Evolutionary conservation across 2,329 filamentous ascomycete species (phyloP).

Genomic region (Aspergillus unguis): DNA sequence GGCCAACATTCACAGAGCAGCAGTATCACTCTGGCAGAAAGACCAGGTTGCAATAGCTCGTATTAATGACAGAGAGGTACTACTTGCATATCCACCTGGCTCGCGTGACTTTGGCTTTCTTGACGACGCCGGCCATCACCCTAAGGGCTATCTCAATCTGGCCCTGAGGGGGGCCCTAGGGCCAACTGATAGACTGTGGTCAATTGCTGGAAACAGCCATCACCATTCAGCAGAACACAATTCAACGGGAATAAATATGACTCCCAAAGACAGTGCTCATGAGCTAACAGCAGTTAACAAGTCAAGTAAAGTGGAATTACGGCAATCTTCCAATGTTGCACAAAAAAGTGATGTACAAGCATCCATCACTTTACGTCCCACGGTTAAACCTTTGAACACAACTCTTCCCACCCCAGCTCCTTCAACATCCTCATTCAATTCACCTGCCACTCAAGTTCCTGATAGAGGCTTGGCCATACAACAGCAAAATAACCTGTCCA

Average conservation of each 20-base stretch:
- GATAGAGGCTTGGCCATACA: not conserved
- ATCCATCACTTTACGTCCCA: not conserved
- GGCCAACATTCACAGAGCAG: conserved; percentile 23
- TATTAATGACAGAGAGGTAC: conserved; percentile 17
- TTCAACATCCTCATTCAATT: not conserved
- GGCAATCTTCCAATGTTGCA: not conserved
- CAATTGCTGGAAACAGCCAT: not conserved
- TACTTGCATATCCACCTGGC: conserved; percentile 30
- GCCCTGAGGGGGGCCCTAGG: conserved; percentile 18
- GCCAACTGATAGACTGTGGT: not conserved
- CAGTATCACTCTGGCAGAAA: conserved; percentile 24
- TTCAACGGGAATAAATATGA: not conserved
- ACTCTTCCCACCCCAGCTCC: not conserved
- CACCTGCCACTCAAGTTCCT: not conserved
- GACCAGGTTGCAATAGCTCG: conserved; percentile 31
- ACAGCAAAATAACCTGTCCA: not conserved
- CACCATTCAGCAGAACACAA: not conserved
- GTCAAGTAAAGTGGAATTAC: not conserved
- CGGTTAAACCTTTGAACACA: not conserved
- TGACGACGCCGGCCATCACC: conserved; percentile 2
- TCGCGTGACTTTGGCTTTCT: conserved; percentile 28
- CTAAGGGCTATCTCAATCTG: conserved; percentile 20
- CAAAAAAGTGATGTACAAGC: not conserved
- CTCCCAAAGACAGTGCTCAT: not conserved
- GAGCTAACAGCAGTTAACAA: not conserved